phyloP scores from a whole-genome alignment of 495 filamentous ascomycete species.

The Neurospora sp. region DNA sequence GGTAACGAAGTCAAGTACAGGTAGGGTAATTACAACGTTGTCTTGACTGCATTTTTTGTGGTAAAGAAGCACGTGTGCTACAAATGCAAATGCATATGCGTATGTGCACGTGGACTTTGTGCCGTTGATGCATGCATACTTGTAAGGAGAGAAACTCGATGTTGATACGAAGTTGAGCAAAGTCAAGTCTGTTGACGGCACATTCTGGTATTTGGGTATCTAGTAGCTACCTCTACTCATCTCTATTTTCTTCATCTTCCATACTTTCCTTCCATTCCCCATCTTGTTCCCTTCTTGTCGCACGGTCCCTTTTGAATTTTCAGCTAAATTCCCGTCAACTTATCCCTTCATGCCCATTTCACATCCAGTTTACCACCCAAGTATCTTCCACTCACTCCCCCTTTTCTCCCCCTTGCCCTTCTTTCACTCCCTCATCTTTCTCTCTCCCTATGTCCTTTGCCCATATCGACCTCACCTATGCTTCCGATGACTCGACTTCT shows the following conservation, averaged over 20 bases:
- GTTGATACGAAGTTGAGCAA: not conserved
- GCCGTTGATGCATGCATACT: not conserved
- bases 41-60: not conserved
- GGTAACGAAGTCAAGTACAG: not conserved
- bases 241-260: not conserved
- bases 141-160: not conserved
- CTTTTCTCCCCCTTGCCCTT: no score
- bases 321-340: not conserved
- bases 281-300: not conserved
- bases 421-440: not conserved
- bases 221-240: not conserved
- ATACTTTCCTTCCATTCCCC: not conserved
- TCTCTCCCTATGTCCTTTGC: not conserved
- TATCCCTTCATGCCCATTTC: not conserved
- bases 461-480: not conserved
- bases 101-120: not conserved
- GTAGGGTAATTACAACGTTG: not conserved
- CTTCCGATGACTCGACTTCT: not conserved
- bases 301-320: not conserved
- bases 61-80: not conserved
- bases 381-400: not conserved
- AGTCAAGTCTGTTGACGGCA: not conserved
- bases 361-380: not conserved
- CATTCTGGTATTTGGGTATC: not conserved
- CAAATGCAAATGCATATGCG: not conserved